Evolutionary conservation across 192 early-diverging fungal species (phyloP), one percentile per base, ranked within the genome.

Genomic region (Gigaspora rosea): DNA sequence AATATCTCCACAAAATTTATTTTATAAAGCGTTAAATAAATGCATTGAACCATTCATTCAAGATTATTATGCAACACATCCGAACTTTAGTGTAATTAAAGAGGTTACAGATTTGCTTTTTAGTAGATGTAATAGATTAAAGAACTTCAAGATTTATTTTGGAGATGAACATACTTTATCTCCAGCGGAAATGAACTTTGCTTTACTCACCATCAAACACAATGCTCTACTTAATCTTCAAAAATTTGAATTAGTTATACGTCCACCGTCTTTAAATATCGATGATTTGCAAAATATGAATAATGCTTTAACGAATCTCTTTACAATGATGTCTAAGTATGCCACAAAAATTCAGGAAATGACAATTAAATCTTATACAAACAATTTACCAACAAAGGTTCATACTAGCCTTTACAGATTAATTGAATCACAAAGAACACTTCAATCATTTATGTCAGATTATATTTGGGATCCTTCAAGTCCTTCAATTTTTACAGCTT

Each of bases 301-400:
- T 47, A 35, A 66, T 6, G n/a, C 41, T 9, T 66, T 66, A 47
- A 36, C 15, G 13, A 66, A 66, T 66, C 41, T 66, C 4, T 66
- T 66, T 10, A 41, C 18, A n/a, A 66, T 36, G 7, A 66, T 66
- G 8, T 5, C 64, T 7, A 41, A 8, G 9, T 46, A 8, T n/a
- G 64, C 64, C n/a, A 66, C 64, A 66, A 66, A 66, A 41, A 66
- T 66, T 66, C 64, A 66, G 18, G 35, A 66, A n/a, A 66, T 66
- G 32, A 66, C 13, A 46, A 66, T 66, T 46, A 7, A 66, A n/a
- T 27, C 64, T n/a, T 36, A 66, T 46, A n/a, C 13, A 18, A 16
- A 15, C n/a, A 46, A 46, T 41, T 66, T 66, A 1, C 64, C 64
- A 10, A 2, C 41, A 46, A 18, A 66, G 47, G 64, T 66, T 66